Conservation (phyloP, 2,329 filamentous ascomycete genomes). For the Alternaria longipes region DNA sequence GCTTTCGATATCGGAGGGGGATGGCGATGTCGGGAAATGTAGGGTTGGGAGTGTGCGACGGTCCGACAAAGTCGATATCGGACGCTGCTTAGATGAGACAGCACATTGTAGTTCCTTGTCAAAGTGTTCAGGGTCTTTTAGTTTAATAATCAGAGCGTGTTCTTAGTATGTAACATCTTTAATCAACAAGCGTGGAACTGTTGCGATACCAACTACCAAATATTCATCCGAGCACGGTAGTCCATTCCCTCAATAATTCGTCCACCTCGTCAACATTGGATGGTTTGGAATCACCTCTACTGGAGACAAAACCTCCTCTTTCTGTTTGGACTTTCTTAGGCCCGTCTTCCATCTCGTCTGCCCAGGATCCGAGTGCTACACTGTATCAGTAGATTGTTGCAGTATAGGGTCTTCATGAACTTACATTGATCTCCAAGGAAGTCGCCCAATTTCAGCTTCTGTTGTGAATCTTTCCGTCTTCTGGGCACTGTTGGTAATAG, state of each 20-base stretch:
- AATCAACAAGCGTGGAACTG: neutral
- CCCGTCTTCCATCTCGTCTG: too few relatives aligned
- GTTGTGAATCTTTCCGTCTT: too few relatives aligned
- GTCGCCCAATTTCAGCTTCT: too few relatives aligned
- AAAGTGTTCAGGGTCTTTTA: too few relatives aligned
- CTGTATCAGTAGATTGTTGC: too few relatives aligned
- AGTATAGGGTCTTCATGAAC: too few relatives aligned
- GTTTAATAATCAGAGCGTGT: neutral
- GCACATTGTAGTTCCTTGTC: neutral
- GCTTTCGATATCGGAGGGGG: constrained; percentile 8
- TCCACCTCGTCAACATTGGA: constrained; percentile 25
- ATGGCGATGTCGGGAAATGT: constrained; percentile 7
- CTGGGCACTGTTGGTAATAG: too few relatives aligned
- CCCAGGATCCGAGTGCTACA: too few relatives aligned
- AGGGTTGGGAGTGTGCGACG: neutral
- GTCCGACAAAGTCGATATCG: neutral
- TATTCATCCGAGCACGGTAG: constrained; percentile 17
- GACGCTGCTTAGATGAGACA: neutral
- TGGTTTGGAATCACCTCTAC: too few relatives aligned
- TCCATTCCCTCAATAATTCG: constrained; percentile 34
- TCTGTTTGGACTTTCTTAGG: too few relatives aligned
- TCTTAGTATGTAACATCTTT: neutral
- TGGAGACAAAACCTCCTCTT: too few relatives aligned
- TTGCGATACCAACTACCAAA: neutral
- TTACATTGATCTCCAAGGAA: too few relatives aligned